Evolutionary conservation across 306 rosid genomes (phyloP), one percentile per base, ranked within the genome.

Genomic region (Prunus kanzakura): DNA sequence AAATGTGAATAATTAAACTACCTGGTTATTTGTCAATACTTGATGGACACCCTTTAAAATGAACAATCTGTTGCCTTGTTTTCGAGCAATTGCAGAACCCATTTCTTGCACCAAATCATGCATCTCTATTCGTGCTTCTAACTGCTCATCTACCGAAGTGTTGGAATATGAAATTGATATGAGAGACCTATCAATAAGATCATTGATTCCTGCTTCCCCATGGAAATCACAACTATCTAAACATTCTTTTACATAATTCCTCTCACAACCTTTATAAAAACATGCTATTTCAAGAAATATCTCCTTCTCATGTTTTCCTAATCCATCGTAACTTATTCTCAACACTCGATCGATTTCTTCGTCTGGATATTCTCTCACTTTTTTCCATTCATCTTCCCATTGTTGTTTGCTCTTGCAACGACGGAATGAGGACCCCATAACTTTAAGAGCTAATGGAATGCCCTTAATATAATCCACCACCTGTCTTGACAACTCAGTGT

Each of bases 161-260:
- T n/a, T n/a, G n/a, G n/a, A n/a, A 2, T 29, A 0, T 0, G 38
- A 13, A 60, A 52, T 20, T 63, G 82, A 66, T 49, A 84, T 58
- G 58, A 88, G 82, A 45, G 82, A 84, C 61, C 64, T 80, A 64
- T 82, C 82, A 71, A 68, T 32, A 68, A 84, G 82, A 74, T 67
- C 61, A 2, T 73, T 82, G 43, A 83, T 66, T 58, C 85, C 83
- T 27, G 49, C 79, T 32, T 6, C 11, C n/a, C 84, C 71, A 55
- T 2, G 1, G 60, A 55, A 68, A 9, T 79, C 86, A 29, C 68
- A 0, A 7, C 18, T 1, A 7, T 63, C 64, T 13, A 80, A 32
- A 0, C 1, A 78, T 63, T 22, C 49, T 51, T 23, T 38, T 0
- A 78, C 82, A 72, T 32, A 2, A 4, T 78, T 74, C 15, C 9